Conservation (phyloP, 345 rosid species). For the Euphorbia tirucalli region DNA sequence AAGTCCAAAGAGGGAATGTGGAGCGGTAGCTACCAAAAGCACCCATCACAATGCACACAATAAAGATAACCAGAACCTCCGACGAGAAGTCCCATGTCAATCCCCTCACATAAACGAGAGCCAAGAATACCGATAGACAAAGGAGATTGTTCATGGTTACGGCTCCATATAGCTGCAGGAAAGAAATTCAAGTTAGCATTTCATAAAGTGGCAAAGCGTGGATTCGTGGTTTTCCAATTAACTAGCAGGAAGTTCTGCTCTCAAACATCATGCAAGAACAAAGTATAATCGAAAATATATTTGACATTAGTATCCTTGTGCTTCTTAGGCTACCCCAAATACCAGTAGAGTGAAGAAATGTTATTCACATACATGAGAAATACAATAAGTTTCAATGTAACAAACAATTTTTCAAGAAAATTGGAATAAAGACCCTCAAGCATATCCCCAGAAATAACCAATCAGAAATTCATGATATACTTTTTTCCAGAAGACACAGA, state of each 20-base stretch:
- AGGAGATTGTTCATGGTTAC: constrained; percentile 90
- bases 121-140: constrained; percentile 86
- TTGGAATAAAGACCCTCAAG: too few relatives aligned
- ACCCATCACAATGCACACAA: constrained; percentile 82
- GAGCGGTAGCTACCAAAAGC: constrained; percentile 80
- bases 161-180: constrained; percentile 81
- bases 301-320: too few relatives aligned
- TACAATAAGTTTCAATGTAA: too few relatives aligned
- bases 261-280: background rate
- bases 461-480: too few relatives aligned
- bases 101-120: constrained; percentile 73
- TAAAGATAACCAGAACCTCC: constrained; percentile 81
- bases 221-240: background rate
- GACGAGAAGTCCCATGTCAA: constrained; percentile 95
- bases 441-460: too few relatives aligned
- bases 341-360: too few relatives aligned
- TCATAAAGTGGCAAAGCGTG: background rate
- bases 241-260: too few relatives aligned
- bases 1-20: constrained; percentile 91
- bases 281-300: too few relatives aligned
- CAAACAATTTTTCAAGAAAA: too few relatives aligned
- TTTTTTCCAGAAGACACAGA: too few relatives aligned
- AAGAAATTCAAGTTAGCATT: constrained; percentile 9
- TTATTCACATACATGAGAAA: too few relatives aligned
- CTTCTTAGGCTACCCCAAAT: too few relatives aligned